Percentiles rank a stretch among this genome's conserved stretches.
Conservation (phyloP, 164 flowering plant genomes). For the Stephania yunnanensis region DNA sequence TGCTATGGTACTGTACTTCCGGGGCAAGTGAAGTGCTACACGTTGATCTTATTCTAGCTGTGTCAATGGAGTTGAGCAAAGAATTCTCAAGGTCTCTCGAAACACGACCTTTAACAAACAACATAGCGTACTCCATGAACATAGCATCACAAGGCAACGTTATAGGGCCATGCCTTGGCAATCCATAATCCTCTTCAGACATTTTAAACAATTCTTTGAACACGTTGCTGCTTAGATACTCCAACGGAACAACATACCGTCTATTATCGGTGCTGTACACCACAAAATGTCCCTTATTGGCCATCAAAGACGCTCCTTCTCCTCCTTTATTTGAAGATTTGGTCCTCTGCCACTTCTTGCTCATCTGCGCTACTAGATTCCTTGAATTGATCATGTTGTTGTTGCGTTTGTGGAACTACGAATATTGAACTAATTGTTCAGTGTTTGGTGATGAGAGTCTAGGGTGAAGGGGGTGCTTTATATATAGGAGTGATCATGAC, state of each 20-base stretch:
- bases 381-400: slow-evolving; percentile 6
- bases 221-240: slow-evolving; percentile 3
- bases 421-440: not conserved
- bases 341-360: slow-evolving; percentile 5
- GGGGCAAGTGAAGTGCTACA: not conserved
- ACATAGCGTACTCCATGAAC: slow-evolving; percentile 12
- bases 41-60: not conserved
- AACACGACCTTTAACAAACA: not conserved
- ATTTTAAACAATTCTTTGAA: slow-evolving; percentile 17
- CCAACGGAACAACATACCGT: slow-evolving; percentile 19
- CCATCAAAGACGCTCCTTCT: not conserved
- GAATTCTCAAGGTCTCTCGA: not conserved
- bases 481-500: not conserved
- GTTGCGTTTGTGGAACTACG: no score
- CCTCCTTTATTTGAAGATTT: not conserved
- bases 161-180: slow-evolving; percentile 16
- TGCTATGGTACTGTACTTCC: not conserved
- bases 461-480: not conserved
- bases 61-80: not conserved
- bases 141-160: slow-evolving; percentile 12
- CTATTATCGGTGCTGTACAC: slow-evolving; percentile 8
- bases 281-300: slow-evolving; percentile 10
- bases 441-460: not conserved
- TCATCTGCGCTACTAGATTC: slow-evolving; percentile 4
- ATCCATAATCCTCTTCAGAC: slow-evolving; percentile 25